These are phyloP conservation scores for Globisporangium perplexum DNA, from an alignment of 352 stramenopile genomes.

Conservation along the genomic window DNA sequence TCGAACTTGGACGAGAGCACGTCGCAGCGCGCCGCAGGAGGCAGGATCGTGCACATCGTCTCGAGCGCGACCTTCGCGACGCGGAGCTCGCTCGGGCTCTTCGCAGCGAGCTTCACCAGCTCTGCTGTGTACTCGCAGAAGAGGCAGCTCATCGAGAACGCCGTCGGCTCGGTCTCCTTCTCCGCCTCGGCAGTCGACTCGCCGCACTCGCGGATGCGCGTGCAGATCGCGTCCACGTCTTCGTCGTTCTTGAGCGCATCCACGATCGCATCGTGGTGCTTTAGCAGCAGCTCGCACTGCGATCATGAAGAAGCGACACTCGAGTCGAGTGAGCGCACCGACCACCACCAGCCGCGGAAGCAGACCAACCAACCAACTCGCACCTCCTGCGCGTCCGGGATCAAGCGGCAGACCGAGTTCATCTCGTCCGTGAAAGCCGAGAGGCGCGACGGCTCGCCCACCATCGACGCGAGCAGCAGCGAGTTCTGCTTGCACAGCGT, in stretches of 20 bases:
- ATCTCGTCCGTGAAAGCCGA: slow-evolving; percentile 41
- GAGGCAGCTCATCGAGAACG: slow-evolving; percentile 58
- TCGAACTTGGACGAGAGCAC: slow-evolving; percentile 76
- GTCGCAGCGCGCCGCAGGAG: slow-evolving; percentile 50
- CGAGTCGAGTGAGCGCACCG: background rate
- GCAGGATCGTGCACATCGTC: slow-evolving; percentile 72
- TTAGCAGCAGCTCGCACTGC: slow-evolving; percentile 50
- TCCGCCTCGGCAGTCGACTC: slow-evolving; percentile 8
- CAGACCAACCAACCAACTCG: too few relatives aligned
- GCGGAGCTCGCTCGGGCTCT: slow-evolving; percentile 41
- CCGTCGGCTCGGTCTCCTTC: slow-evolving; percentile 16
- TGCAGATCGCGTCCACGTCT: slow-evolving; percentile 46
- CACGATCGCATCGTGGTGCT: slow-evolving; percentile 44
- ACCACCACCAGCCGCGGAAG: too few relatives aligned
- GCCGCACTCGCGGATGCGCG: slow-evolving; percentile 34
- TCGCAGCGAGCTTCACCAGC: slow-evolving; percentile 37
- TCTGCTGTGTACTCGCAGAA: slow-evolving; percentile 79
- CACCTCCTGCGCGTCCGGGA: slow-evolving; percentile 41
- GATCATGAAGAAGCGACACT: background rate
- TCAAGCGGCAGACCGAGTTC: slow-evolving; percentile 47
- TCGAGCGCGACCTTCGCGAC: slow-evolving; percentile 65
- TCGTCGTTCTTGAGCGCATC: slow-evolving; percentile 44
- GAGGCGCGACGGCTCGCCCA: slow-evolving; percentile 35
- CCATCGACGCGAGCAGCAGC: slow-evolving; percentile 45
- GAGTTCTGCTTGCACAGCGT: slow-evolving; percentile 55